Base-by-base conservation (phyloP, 2,329 filamentous ascomycete species). In the Colletotrichum neosansevieriae region DNA sequence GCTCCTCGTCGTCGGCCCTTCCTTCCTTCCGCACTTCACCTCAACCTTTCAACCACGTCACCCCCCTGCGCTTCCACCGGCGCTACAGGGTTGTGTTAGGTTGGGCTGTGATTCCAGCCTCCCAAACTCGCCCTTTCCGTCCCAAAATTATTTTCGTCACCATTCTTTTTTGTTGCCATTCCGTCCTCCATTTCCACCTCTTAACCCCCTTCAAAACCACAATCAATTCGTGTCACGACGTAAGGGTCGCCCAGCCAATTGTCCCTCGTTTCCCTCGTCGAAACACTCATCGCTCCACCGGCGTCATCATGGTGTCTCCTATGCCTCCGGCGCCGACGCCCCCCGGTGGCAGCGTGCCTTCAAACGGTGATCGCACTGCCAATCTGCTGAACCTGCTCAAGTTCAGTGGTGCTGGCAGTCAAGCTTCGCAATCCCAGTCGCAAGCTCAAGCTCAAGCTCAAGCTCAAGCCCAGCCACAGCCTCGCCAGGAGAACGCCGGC, bases 341-440 rank as follows among this genome's bases (percentile, higher is more conserved):
- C 70, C 82, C 82, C 58, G 76, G 76, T 72, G 76, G 77, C 73
- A 70, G 58, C 42, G 76, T 79, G 76, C 77, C 76, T 4, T 77
- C 79, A 57, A 78, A 77, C 63, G 75, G 76, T 45, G 84, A 86
- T 59, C 85, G 86, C 73, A 87, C 85, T 47, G 80, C 84, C 64
- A 87, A 85, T 72, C 75, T 90, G 73, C 79, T 90, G 75, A 89
- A 87, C 72, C 80, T 90, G 63, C 83, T 90, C 76, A 90, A 90
- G 81, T 89, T 88, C 73, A 88, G 84, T 71, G 80, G 82, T 51
- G 78, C 79, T 56, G 72, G 75, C 62, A 38, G 47, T 42, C 60
- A 70, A 45, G 54, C 64, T 32, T 65, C 71, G 19, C 71, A 70
- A 42, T 60, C 49, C 6, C 49, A 51, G 49, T 53, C 49, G 24